Evolutionary conservation across 2,329 filamentous ascomycete species (phyloP).

Genomic region (Niveomyces coronatus): DNA sequence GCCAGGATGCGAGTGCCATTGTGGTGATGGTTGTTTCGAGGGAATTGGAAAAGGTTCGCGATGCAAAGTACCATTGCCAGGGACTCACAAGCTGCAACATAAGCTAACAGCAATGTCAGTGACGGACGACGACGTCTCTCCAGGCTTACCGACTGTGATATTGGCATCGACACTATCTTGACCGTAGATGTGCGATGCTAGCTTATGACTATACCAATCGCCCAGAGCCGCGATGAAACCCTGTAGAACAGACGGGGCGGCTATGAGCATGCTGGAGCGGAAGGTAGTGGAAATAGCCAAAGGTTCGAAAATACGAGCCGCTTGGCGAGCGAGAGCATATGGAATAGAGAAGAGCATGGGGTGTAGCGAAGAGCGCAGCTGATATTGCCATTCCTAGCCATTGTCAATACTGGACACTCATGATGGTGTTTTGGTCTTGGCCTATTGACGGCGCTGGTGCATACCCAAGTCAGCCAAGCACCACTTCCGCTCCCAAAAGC

Average conservation of each 20-base stretch:
- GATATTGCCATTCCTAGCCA: constrained; percentile 77
- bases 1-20: constrained; percentile 72
- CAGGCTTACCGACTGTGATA: constrained; percentile 67
- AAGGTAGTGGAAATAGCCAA: constrained; percentile 35
- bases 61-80: constrained; percentile 96
- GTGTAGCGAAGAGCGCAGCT: constrained; percentile 82
- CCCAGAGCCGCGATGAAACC: constrained; percentile 65
- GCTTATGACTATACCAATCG: constrained; percentile 82
- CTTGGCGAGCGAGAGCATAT: constrained; percentile 52
- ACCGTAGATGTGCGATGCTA: constrained; percentile 67
- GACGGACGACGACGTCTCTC: too few relatives aligned
- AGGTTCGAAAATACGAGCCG: constrained; percentile 41
- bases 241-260: constrained; percentile 65
- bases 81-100: constrained; percentile 34
- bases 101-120: constrained; percentile 18
- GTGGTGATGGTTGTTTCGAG: constrained; percentile 83
- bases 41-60: constrained; percentile 87
- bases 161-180: constrained; percentile 50
- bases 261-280: constrained; percentile 57
- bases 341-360: constrained; percentile 73
- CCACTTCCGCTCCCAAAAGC: constrained; percentile 69
- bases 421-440: constrained; percentile 1
- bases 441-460: constrained; percentile 17
- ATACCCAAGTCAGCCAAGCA: constrained; percentile 94
- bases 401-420: too few relatives aligned